phyloP scores from a whole-genome alignment of 208 protist species.

The Leishmania arabica region DNA sequence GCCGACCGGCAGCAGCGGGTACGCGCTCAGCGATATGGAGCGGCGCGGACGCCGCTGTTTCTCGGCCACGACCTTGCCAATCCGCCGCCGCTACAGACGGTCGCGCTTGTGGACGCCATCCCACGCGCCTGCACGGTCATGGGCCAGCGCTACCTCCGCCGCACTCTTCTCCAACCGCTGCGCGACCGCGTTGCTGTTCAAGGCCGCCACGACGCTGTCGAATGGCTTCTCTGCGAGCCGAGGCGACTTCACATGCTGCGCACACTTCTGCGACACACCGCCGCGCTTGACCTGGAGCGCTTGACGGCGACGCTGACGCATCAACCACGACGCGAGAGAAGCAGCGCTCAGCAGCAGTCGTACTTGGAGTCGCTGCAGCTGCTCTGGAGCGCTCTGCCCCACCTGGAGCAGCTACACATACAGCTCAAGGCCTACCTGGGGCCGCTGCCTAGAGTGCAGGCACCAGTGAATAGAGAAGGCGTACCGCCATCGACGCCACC shows the following conservation, averaged over 20 bases:
- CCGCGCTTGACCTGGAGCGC: conserved; percentile 42
- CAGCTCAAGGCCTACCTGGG: conserved; percentile 25
- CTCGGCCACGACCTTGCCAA: not conserved
- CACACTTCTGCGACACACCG: conserved; percentile 22
- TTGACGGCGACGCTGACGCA: conserved; percentile 37
- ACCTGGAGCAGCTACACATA: conserved; percentile 22
- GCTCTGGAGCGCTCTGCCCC: conserved; percentile 39
- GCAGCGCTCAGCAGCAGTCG: conserved; percentile 13
- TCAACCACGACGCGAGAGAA: conserved; percentile 19
- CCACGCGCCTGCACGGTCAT: conserved; percentile 70
- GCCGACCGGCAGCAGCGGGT: not conserved
- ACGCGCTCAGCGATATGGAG: not conserved
- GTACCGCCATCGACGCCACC: not conserved
- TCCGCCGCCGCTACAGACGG: conserved; percentile 8
- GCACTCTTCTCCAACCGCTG: conserved; percentile 78
- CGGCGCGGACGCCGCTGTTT: not conserved
- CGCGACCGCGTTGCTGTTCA: conserved; percentile 61
- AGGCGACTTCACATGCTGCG: conserved; percentile 31
- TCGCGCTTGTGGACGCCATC: conserved; percentile 62
- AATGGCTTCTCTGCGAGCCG: conserved; percentile 59
- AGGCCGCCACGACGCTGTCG: conserved; percentile 74
- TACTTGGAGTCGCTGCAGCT: conserved; percentile 39
- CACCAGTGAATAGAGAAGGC: not conserved
- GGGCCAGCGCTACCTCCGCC: conserved; percentile 74
- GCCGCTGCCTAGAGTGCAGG: not conserved